Conservation (phyloP, 139 green algal genomes). For the Microglena sp. region DNA sequence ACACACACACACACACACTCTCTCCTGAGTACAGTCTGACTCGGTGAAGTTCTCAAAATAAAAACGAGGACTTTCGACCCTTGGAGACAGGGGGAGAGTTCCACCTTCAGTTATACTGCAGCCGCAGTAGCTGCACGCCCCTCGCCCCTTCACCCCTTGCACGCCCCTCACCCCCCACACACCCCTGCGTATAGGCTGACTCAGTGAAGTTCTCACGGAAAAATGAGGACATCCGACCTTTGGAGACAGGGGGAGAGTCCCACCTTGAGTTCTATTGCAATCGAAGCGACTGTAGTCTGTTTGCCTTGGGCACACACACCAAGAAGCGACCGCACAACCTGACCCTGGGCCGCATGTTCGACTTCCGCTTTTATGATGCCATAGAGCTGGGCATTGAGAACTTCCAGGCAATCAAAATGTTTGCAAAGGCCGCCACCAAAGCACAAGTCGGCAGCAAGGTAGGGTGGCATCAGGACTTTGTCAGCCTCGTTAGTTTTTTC, state of each 20-base stretch:
- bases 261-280: constrained; percentile 62
- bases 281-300: constrained; percentile 55
- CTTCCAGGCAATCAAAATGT: constrained; percentile 37
- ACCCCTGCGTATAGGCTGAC: constrained; percentile 41
- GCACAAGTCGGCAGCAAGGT: constrained; percentile 14
- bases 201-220: constrained; percentile 56
- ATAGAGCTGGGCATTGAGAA: constrained; percentile 66
- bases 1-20: constrained; percentile 7
- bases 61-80: constrained; percentile 74
- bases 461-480: too few relatives aligned
- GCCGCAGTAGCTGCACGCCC: constrained; percentile 45
- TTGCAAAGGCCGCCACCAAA: constrained; percentile 7
- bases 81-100: constrained; percentile 81
- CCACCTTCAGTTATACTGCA: constrained; percentile 60
- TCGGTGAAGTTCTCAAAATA: constrained; percentile 54
- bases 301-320: constrained; percentile 71
- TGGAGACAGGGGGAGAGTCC: constrained; percentile 75
- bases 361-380: constrained; percentile 79
- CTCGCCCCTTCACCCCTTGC: too few relatives aligned
- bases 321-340: constrained; percentile 98
- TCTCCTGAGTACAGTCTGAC: constrained; percentile 41
- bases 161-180: background rate
- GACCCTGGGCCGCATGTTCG: constrained; percentile 80
- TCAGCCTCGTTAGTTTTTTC: too few relatives aligned
- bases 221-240: constrained; percentile 78